Conservation (phyloP, 495 filamentous ascomycete genomes). For the Astrothelium macrocarpum region DNA sequence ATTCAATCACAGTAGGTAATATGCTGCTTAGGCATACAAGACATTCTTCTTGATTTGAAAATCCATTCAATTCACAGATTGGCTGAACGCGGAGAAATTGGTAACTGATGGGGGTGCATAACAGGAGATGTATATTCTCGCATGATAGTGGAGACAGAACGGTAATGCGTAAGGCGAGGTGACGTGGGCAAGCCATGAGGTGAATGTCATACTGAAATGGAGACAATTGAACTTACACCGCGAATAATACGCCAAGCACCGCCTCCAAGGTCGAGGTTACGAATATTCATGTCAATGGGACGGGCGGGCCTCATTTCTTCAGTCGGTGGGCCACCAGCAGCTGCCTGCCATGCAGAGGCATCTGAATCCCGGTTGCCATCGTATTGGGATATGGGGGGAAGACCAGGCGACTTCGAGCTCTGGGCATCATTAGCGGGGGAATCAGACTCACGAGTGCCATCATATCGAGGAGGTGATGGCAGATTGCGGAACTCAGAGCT, state of each 20-base stretch:
- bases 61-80: too few species aligned
- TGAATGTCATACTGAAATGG: background rate
- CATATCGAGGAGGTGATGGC: slow-evolving; percentile 10
- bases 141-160: too few species aligned
- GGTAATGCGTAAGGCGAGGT: background rate
- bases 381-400: slow-evolving; percentile 20
- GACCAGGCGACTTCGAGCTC: too few species aligned
- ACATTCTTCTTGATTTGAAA: too few species aligned
- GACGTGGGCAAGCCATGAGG: background rate
- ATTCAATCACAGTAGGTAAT: too few species aligned
- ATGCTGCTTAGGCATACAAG: too few species aligned
- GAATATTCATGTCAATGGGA: background rate
- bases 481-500: background rate
- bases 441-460: slow-evolving; percentile 27
- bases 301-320: too few species aligned
- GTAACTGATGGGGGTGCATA: too few species aligned
- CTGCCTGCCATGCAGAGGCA: slow-evolving; percentile 10
- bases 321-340: slow-evolving; percentile 1
- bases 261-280: slow-evolving; percentile 27
- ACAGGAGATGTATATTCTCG: too few species aligned
- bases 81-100: too few species aligned
- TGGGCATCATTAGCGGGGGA: too few species aligned
- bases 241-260: slow-evolving; percentile 24
- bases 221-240: slow-evolving; percentile 23
- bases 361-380: slow-evolving; percentile 28